Percentiles rank a stretch among this genome's conserved stretches.
Conservation (phyloP, 2,329 filamentous ascomycete genomes). For the Stylonectria norvegica region DNA sequence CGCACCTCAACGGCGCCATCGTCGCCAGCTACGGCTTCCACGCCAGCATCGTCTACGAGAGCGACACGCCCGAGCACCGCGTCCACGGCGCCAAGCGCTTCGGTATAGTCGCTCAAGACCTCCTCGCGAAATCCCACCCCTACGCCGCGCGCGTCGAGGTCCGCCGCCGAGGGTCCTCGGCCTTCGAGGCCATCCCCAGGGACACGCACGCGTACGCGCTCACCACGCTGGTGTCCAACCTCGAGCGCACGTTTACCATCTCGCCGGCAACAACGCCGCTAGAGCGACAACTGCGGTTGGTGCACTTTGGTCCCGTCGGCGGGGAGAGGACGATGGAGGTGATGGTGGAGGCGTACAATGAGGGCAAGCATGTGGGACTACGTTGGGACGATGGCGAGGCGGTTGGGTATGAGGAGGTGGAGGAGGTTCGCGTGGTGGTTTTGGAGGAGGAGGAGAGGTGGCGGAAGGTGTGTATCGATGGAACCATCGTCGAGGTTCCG, state of each 20-base stretch:
- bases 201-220: constrained; percentile 72
- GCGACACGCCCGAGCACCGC: constrained; percentile 79
- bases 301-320: constrained; percentile 68
- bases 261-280: constrained; percentile 69
- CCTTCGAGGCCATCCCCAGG: constrained; percentile 30
- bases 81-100: constrained; percentile 75
- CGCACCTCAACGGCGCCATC: constrained; percentile 66
- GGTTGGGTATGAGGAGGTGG: constrained; percentile 70
- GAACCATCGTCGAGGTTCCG: constrained; percentile 75
- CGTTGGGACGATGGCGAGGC: constrained; percentile 52
- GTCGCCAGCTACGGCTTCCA: constrained; percentile 91
- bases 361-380: constrained; percentile 53
- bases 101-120: constrained; percentile 74
- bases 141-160: constrained; percentile 46
- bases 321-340: constrained; percentile 70
- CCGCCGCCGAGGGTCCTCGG: constrained; percentile 11
- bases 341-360: constrained; percentile 64
- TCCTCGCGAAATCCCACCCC: constrained; percentile 56
- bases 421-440: constrained; percentile 64
- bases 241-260: constrained; percentile 79
- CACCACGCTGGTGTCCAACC: constrained; percentile 70
- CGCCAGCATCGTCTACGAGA: constrained; percentile 83
- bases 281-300: constrained; percentile 66
- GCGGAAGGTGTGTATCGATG: constrained; percentile 89
- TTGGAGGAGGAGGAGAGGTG: constrained; percentile 67